phyloP scores from a whole-genome alignment of 2,329 filamentous ascomycete genomes.

The Botrytis pseudocinerea region DNA sequence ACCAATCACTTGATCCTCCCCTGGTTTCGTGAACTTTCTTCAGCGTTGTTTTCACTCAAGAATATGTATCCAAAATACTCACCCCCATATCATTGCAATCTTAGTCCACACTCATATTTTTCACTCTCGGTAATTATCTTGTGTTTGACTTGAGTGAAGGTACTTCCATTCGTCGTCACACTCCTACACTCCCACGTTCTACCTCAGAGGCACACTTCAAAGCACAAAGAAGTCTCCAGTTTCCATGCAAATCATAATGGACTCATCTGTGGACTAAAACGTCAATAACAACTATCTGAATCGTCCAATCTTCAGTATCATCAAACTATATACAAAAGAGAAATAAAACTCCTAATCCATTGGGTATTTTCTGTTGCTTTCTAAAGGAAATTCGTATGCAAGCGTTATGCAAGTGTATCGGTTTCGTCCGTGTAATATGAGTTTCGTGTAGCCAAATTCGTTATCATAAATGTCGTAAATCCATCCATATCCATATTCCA shows the following conservation, averaged over 20 bases:
- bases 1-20: not conserved
- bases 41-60: not conserved
- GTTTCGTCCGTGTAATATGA: not conserved
- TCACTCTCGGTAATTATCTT: not conserved
- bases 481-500: not conserved
- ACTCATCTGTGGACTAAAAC: not conserved
- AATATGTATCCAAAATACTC: not conserved
- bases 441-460: constrained; percentile 2
- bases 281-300: not conserved
- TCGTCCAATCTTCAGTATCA: not conserved
- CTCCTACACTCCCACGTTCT: not conserved
- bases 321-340: not conserved
- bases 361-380: constrained; percentile 20
- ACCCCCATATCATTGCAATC: not conserved
- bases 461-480: constrained; percentile 10
- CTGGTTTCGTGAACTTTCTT: not conserved
- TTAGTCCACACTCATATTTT: not conserved
- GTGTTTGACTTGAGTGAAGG: not conserved
- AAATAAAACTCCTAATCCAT: constrained; percentile 14
- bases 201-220: not conserved
- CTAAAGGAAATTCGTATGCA: constrained; percentile 13
- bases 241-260: not conserved
- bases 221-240: not conserved
- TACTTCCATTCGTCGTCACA: not conserved
- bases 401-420: constrained; percentile 5